These are phyloP conservation scores for Caryopteris hybrid DNA, from an alignment of 305 asterid species.

Conservation along the genomic window DNA sequence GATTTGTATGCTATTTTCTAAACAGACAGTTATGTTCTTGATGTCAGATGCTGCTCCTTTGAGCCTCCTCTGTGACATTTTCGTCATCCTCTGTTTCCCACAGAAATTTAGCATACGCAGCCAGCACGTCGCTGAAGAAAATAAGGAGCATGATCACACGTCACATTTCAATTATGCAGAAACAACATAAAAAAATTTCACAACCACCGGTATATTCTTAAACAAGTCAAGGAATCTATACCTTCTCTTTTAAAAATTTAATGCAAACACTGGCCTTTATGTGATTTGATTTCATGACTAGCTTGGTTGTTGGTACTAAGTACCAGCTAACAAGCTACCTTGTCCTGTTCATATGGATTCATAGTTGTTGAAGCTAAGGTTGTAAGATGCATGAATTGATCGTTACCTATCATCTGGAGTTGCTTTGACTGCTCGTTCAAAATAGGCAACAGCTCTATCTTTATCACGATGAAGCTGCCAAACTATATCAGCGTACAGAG, in stretches of 20 bases:
- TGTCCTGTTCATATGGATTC: neutral
- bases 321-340: neutral
- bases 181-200: neutral
- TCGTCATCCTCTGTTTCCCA: constrained; percentile 68
- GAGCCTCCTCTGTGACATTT: constrained; percentile 13
- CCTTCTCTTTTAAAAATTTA: neutral
- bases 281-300: neutral
- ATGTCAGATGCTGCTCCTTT: constrained; percentile 16
- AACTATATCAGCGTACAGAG: constrained; percentile 53
- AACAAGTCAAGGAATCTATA: no score
- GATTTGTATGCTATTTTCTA: neutral
- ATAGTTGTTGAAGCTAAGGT: neutral
- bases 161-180: neutral
- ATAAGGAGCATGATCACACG: no score
- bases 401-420: constrained; percentile 63
- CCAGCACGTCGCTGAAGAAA: constrained; percentile 64
- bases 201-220: neutral
- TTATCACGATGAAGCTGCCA: constrained; percentile 69
- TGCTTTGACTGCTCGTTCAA: constrained; percentile 59
- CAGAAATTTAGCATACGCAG: constrained; percentile 74
- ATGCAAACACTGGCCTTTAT: no score
- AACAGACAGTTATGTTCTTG: neutral
- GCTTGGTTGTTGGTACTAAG: neutral
- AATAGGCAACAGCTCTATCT: constrained; percentile 53
- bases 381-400: neutral